phyloP scores from a whole-genome alignment of 345 rosid genomes.

The Ailanthus altissimus region DNA sequence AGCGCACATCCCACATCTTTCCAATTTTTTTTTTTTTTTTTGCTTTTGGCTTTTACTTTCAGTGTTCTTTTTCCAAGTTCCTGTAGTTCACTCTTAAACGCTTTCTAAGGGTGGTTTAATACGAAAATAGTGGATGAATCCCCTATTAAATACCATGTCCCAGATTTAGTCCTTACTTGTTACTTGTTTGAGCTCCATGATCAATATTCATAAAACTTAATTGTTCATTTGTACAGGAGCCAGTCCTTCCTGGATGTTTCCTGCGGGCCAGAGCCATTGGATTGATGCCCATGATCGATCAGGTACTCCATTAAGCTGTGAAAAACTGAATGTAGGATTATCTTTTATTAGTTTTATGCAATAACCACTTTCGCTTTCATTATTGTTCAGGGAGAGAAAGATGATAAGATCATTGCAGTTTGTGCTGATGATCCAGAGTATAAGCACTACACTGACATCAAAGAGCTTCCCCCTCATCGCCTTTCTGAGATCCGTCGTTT shows the following conservation, averaged over 20 bases:
- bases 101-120: background rate
- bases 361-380: slow-evolving; percentile 11
- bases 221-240: slow-evolving; percentile 59
- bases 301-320: slow-evolving; percentile 40
- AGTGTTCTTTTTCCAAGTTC: background rate
- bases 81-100: background rate
- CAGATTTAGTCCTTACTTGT: background rate
- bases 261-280: slow-evolving; percentile 96
- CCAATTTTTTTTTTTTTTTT: no score
- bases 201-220: background rate
- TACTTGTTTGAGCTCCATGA: slow-evolving; percentile 7
- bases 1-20: background rate
- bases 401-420: slow-evolving; percentile 95
- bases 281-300: slow-evolving; percentile 99
- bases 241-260: slow-evolving; percentile 95
- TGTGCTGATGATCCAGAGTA: slow-evolving; percentile 99
- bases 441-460: slow-evolving; percentile 82
- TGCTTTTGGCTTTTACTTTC: background rate
- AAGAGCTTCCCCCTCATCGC: slow-evolving; percentile 93
- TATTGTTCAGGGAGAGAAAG: slow-evolving; percentile 80
- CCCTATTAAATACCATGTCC: no score
- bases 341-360: slow-evolving; percentile 5
- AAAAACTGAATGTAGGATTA: background rate
- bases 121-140: background rate
- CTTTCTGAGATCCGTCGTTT: slow-evolving; percentile 89